Evolutionary conservation across 768 basidiomycete genomes (phyloP), one percentile per base, ranked within the genome.

Genomic region (Termitomyces bulborhizus): DNA sequence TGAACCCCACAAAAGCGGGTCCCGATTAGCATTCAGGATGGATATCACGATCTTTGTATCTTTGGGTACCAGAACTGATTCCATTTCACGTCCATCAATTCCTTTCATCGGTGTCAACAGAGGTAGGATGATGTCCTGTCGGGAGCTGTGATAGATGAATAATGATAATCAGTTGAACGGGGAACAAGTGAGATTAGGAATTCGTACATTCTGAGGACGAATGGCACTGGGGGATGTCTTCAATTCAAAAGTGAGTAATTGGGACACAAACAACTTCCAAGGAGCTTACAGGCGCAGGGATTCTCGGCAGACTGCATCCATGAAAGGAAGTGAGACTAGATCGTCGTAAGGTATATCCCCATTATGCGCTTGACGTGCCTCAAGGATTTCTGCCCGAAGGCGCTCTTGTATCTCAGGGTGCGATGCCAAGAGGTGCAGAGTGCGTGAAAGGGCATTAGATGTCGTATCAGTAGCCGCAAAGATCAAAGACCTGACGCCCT

Each of bases 321-420:
- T 59, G 47, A 58, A 65, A 6, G 65, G 65, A 6, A 66, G 56
- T 1, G 43, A 53, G n/a, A 59, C 57, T 1, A 66, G 44, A 9
- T 52, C 51, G 15, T 66, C 65, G 34, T 65, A 63, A 3, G 55
- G 46, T 12, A 65, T 26, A n/a, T 53, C 45, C 6, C 58, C 57
- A 13, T 42, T 56, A 18, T 54, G 46, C 0, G 46, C 27, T 4
- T 49, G 18, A 13, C 43, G 65, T 1, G 66, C 65, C 18, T 61
- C 60, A 6, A 68, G 27, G n/a, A 80, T 66, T 56, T 79, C 78
- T 32, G 67, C 61, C 4, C 74, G 71, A 24, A 77, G 59, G 1
- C 63, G 67, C 21, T 27, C 54, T 31, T 78, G 67, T n/a, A 72
- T 65, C 27, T 72, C 68, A 1, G 57, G 69, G 51, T 69, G 62